Base-by-base conservation (phyloP, 345 rosid genomes). In the Acer yangbiense region DNA sequence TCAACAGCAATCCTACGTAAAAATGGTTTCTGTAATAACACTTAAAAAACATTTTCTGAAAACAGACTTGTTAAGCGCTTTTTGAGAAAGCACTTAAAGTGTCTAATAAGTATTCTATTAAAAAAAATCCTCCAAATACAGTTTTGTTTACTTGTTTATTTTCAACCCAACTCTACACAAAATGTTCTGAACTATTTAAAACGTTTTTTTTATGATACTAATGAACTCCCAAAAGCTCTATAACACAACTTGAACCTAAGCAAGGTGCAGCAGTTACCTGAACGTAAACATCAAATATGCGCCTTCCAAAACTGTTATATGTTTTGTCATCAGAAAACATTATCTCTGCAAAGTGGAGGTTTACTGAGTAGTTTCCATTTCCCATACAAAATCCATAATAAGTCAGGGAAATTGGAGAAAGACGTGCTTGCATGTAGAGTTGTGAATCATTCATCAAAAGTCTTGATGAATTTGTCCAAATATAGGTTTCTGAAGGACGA, bases 281-380 rank as follows among this genome's bases (percentile, higher is more conserved):
- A 75, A 92, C 69, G 68, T 88, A 89, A 73, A 92, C 86, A 83
- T 94, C 88, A 57, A 92, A 94, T 44, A 84, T 71, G 41, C 91
- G 84, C 82, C 86, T 89, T 43, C 98, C 97, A n/a, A 87, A 76
- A 80, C 85, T 88, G 16, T 0, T 1, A 71, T 70, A 89, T 3
- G 82, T 78, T 48, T 76, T 74, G 66, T 85, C 82, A 55, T 78
- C 69, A 2, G 57, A 78, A 87, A 90, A 88, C 84, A 81, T 74
- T 29, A 88, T 90, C 83, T 94, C 97, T 23, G 93, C 93, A 71
- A 94, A 94, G 79, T 94, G 97, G 74, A 94, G 98, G 71, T 81
- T 89, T 55, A 94, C 91, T 0, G 84, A 57, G 80, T 89, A 86
- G 75, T 46, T 84, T 43, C 89, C 91, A 77, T 82, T 80, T 13